Conservation (phyloP, 257 asterid genomes). For the Solanum megistacrolobum region DNA sequence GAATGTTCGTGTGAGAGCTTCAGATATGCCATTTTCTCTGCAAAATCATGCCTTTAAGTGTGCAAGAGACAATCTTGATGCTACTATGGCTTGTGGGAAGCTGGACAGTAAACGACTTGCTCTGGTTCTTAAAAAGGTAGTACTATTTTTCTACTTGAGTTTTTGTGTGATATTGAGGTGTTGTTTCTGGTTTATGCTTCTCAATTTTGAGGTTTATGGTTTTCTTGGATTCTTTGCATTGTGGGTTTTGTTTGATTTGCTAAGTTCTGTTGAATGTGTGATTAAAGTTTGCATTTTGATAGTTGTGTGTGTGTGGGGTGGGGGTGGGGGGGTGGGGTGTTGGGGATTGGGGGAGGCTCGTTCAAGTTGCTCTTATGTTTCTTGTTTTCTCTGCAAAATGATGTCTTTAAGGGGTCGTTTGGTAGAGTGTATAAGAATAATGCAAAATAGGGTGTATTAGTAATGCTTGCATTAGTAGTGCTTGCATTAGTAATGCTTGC, state of each 20-base stretch:
- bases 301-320: neutral
- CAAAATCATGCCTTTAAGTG: conserved; percentile 65
- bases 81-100: conserved; percentile 58
- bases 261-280: neutral
- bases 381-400: conserved; percentile 35
- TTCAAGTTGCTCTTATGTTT: neutral
- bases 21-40: conserved; percentile 61
- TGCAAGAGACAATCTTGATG: conserved; percentile 35
- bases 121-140: conserved; percentile 74
- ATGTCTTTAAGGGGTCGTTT: conserved; percentile 41
- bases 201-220: neutral
- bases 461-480: too few relatives aligned
- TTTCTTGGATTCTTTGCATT: neutral
- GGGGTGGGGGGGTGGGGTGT: accelerated
- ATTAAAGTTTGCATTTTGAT: neutral
- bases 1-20: conserved; percentile 60
- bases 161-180: too few relatives aligned
- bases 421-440: too few relatives aligned
- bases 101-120: conserved; percentile 75
- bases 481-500: too few relatives aligned
- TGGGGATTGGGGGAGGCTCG: neutral
- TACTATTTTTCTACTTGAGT: neutral
- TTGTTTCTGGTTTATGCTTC: neutral
- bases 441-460: too few relatives aligned
- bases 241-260: neutral